Percentiles rank a stretch among this genome's conserved stretches.
phyloP scores from a whole-genome alignment of 352 stramenopile genomes.

The Plasmopara halstedii region DNA sequence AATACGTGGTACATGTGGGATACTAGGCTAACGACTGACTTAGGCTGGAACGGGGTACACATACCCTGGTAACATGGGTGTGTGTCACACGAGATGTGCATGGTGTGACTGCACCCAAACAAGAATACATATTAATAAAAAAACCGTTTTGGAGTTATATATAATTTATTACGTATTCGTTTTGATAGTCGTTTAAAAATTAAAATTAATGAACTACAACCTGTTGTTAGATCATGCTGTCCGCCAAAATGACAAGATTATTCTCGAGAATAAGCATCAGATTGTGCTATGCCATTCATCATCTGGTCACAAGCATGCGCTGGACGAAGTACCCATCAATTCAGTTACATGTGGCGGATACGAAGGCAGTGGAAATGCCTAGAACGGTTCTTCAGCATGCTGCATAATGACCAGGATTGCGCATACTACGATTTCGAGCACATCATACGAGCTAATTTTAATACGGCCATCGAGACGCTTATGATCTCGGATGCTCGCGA shows the following conservation, averaged over 20 bases:
- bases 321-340: constrained; percentile 93
- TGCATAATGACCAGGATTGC: constrained; percentile 92
- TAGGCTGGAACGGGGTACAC: too few species aligned
- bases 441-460: constrained; percentile 86
- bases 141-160: too few species aligned
- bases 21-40: too few species aligned
- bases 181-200: too few species aligned
- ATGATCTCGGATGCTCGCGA: constrained; percentile 91
- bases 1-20: too few species aligned
- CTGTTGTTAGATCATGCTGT: constrained; percentile 90
- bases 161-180: too few species aligned
- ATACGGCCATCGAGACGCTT: constrained; percentile 92
- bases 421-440: constrained; percentile 97
- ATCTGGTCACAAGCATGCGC: constrained; percentile 95
- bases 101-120: too few species aligned
- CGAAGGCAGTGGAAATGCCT: constrained; percentile 88
- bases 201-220: too few species aligned
- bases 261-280: constrained; percentile 96
- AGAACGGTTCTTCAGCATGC: constrained; percentile 94
- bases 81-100: too few species aligned
- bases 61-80: too few species aligned
- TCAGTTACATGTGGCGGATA: constrained; percentile 90
- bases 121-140: too few species aligned
- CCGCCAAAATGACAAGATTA: constrained; percentile 88
- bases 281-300: constrained; percentile 94